Evolutionary conservation across 768 basidiomycete species (phyloP), one percentile per base, ranked within the genome.

Genomic region (Asterophora parasitica): DNA sequence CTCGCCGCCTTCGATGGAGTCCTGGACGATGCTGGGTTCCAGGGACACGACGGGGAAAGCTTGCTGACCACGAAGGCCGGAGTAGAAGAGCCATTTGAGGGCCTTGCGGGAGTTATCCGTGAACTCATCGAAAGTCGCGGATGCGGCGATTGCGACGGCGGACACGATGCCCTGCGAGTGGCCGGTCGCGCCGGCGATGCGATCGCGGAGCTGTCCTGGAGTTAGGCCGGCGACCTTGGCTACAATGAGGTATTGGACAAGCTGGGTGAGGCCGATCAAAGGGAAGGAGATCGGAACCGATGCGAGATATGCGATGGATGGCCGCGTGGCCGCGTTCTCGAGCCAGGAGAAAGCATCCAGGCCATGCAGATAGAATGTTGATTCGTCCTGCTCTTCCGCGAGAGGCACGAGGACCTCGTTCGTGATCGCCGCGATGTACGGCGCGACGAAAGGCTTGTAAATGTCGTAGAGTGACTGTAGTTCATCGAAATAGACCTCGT

Each of bases 401-500:
- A 94, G 80, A 19, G 91, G 85, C 35, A 75, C 56, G 58, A 97
- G 84, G 58, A 90, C 72, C 39, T 84, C 73, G 13, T 71, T 59
- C 40, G 86, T 82, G 56, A 91, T 67, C 32, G 73, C 72, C 23
- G 72, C 60, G 53, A 96, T 66, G 73, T 92, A 84, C 13, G 84
- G 65, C 12, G 76, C 71, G 54, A 97, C 83, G 61, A 92, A 95
- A 9, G 93, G 86, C 53, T 75, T 81, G 76, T 99, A 98, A 51
- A 81, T 88, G 68, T 96, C 87, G 68, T 89, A 93, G 43, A 98
- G 83, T 42, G 75, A 71, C 70, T 95, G 89, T 15, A 99, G 78
- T 65, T 98, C 96, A 64, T 95, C 90, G 65, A 97, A 92, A 72
- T 98, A 99, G 50, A 95, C 88, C 62, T 98, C 96, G 67, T 98